These are phyloP conservation scores for Coniochaeta prunicola DNA, from an alignment of 2,329 filamentous ascomycete genomes.

Conservation along the genomic window DNA sequence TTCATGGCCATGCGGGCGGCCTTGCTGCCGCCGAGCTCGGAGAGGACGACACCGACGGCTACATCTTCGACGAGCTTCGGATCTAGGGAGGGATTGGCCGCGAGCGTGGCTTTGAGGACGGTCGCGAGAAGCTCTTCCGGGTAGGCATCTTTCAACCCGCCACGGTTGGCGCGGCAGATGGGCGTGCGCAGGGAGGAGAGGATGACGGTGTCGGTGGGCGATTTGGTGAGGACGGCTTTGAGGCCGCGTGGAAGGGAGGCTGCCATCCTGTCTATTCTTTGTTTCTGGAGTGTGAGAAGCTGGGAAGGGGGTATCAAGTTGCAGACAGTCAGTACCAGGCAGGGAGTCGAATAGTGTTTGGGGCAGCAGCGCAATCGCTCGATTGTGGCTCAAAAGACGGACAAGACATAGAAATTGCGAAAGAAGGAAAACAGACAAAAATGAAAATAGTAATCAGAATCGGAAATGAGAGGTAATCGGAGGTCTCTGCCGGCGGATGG, in stretches of 20 bases:
- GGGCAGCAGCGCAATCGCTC: not conserved
- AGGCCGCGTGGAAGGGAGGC: slow-evolving; percentile 53
- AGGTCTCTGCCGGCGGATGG: not conserved
- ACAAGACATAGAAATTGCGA: not conserved
- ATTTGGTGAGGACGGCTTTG: slow-evolving; percentile 68
- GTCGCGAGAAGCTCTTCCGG: slow-evolving; percentile 78
- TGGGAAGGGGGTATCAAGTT: not conserved
- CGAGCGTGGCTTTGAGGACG: slow-evolving; percentile 60
- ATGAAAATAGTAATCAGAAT: not conserved
- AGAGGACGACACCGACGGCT: slow-evolving; percentile 80
- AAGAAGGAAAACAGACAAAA: not conserved
- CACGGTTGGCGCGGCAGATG: slow-evolving; percentile 75
- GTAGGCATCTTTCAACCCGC: slow-evolving; percentile 78
- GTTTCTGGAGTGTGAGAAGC: not conserved
- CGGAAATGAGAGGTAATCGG: not conserved
- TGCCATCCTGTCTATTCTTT: no score
- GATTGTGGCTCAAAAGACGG: not conserved
- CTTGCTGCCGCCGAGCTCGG: slow-evolving; percentile 85
- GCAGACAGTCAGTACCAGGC: not conserved
- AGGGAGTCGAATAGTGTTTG: not conserved
- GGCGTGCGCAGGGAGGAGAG: slow-evolving; percentile 87
- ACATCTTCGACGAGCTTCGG: slow-evolving; percentile 69
- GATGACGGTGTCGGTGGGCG: slow-evolving; percentile 77
- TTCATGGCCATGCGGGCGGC: slow-evolving; percentile 86
- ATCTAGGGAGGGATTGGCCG: slow-evolving; percentile 65